Evolutionary conservation across 2,329 filamentous ascomycete species (phyloP).

Genomic region (Daldinia sp.): DNA sequence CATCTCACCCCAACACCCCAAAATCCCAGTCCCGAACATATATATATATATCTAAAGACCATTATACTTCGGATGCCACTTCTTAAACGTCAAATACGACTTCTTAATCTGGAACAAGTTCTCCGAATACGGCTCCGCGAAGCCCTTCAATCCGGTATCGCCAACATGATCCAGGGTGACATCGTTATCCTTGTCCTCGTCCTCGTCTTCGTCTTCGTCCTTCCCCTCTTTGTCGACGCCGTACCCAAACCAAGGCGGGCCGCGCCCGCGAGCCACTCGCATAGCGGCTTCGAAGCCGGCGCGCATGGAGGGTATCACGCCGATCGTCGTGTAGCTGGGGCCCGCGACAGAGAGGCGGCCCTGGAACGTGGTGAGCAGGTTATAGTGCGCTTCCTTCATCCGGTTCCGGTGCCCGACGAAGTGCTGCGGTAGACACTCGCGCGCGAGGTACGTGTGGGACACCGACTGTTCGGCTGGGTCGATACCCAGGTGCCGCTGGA

Average conservation of each 20-base stretch:
- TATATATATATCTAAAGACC: too few relatives aligned
- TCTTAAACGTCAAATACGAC: background rate
- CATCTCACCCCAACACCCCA: too few relatives aligned
- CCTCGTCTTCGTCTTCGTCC: background rate
- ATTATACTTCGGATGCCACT: background rate
- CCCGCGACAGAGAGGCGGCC: constrained; percentile 74
- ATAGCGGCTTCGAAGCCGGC: constrained; percentile 61
- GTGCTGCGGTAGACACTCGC: constrained; percentile 91
- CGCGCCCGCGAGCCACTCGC: constrained; percentile 50
- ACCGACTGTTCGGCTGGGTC: constrained; percentile 68
- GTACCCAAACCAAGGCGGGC: constrained; percentile 39
- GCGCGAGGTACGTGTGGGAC: constrained; percentile 67
- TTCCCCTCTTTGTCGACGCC: too few relatives aligned
- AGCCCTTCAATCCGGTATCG: constrained; percentile 45
- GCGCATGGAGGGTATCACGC: constrained; percentile 64
- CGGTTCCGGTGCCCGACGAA: constrained; percentile 78
- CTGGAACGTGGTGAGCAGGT: constrained; percentile 67
- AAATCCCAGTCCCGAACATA: too few relatives aligned
- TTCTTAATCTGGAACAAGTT: background rate
- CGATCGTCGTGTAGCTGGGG: constrained; percentile 65
- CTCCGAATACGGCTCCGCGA: background rate
- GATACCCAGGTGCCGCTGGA: constrained; percentile 82
- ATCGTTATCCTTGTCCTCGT: background rate
- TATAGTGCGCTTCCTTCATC: constrained; percentile 67
- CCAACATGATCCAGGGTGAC: constrained; percentile 42